A percentile compares a stretch with the other conserved stretches of the same genome.
These are phyloP conservation scores for Trypanosoma congolense DNA, from an alignment of 208 protist species.

Conservation along the genomic window DNA sequence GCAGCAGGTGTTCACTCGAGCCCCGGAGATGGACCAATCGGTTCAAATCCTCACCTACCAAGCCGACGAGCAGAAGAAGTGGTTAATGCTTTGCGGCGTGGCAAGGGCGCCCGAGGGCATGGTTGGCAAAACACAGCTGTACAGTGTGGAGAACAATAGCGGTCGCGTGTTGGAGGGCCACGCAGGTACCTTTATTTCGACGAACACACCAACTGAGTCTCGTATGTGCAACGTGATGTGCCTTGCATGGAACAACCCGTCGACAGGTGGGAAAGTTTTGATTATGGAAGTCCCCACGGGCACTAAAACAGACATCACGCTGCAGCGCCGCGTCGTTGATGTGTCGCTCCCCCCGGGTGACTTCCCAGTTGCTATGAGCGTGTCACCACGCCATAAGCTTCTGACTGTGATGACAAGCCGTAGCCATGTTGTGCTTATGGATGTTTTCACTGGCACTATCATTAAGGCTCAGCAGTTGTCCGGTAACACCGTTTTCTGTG, in stretches of 20 bases:
- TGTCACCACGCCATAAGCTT: conserved; percentile 93
- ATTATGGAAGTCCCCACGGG: conserved; percentile 89
- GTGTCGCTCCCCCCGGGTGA: conserved; percentile 85
- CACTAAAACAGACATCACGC: conserved; percentile 67
- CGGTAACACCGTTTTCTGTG: conserved; percentile 94
- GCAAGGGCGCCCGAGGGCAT: conserved; percentile 69
- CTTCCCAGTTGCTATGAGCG: conserved; percentile 98
- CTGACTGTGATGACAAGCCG: conserved; percentile 97
- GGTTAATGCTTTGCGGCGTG: conserved; percentile 96
- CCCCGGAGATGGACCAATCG: conserved; percentile 74
- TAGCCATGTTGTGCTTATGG: conserved; percentile 93
- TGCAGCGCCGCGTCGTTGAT: conserved; percentile 47
- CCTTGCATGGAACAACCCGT: conserved; percentile 89
- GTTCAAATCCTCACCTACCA: conserved; percentile 98
- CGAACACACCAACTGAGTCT: conserved; percentile 53
- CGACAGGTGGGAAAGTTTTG: conserved; percentile 78
- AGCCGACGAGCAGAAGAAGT: conserved; percentile 90
- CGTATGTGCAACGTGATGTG: conserved; percentile 92
- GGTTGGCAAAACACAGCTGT: conserved; percentile 95
- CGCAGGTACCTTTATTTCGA: conserved; percentile 92
- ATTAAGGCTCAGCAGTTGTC: conserved; percentile 96
- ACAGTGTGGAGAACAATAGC: conserved; percentile 94
- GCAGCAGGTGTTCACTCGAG: conserved; percentile 95
- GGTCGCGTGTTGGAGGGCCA: conserved; percentile 96
- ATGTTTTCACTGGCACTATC: conserved; percentile 92